Base-by-base conservation (phyloP, 2,329 filamentous ascomycete species). In the Ophiosphaerella narmari region DNA sequence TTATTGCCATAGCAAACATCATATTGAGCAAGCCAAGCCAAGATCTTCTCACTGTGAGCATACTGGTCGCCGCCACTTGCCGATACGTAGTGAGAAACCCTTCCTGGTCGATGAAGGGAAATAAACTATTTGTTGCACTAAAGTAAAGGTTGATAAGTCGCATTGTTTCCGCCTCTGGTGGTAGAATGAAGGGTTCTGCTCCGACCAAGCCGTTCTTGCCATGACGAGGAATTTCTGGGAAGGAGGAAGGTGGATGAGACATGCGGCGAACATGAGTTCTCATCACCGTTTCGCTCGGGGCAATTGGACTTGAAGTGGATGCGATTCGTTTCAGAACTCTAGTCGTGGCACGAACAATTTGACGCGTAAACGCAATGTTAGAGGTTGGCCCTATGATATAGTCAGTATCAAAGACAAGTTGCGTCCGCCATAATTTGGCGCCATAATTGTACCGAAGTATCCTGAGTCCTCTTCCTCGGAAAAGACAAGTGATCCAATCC, bases 11-110 rank as follows among this genome's bases (percentile, higher is more conserved):
- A 1, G 80, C 78, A 1, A 82, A 65, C 0, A 82, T 72, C 47
- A 81, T 77, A 42, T 82, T 82, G 0, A 82, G 58, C 2, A 81
- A 55, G 0, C 77, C 78, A 0, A 82, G 70, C 80, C 80, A 82
- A 0, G 79, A 77, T n/a, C 75, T 72, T 0, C 78, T 69, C 0
- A 76, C 73, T 3, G 65, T 70, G 0, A 59, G 68, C 34, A 75
- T 68, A 13, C 67, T 60, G 5, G 58, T 66, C 11, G 46, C 55
- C 21, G 62, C 58, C 33, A 74, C 60, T 39, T 71, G 61, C 12
- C 66, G 52, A 44, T 75, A 76, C 4, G 63, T 71, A 13, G 68
- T 60, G 2, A 68, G 43, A 46, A 76, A 76, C 7, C 62, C 61
- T 6, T 60, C 55, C 36, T 74, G 63, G 44, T 76, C 69, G n/a